Evolutionary conservation across 1,139 yeast genomes (phyloP), one percentile per base, ranked within the genome.

Genomic region (Sugiyamaella pinicola): DNA sequence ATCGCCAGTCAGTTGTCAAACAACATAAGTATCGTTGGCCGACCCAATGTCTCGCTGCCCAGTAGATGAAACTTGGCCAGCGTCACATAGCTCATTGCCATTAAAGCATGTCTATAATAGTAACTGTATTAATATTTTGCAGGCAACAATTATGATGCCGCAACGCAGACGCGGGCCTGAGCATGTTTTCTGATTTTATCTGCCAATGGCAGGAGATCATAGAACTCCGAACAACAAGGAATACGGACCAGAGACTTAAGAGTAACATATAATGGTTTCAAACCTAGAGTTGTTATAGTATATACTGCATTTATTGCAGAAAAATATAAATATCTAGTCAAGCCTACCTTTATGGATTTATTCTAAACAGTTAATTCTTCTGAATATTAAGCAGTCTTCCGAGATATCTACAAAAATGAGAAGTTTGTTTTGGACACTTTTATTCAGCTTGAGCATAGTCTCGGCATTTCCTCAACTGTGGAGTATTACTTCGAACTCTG

Each of bases 381-480:
- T 26, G 31, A 26, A 26, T 26, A 26, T 26, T 26, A 26, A 31
- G 13, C 35, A 3, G 17, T 31, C 35, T 15, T 17, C 12, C 13
- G 10, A 8, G 9, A 38, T 12, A 17, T 19, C 22, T 28, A 8
- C 33, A 5, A 40, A 15, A 19, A 42, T 42, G 46, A 42, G 26
- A 29, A 31, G 37, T 13, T 19, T 29, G 18, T 19, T 31, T 42
- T 42, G 46, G 46, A 31, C 26, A 18, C 37, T 42, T n/a, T 29
- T 42, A 18, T 29, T 42, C 46, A 42, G 46, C 37, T 6, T 42
- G 7, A 17, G 37, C 28, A 1, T 42, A 18, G 37, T 19, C 9
- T 17, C 33, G 18, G 46, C 28, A 9, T 19, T 42, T 42, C 37
- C 39, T 17, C 39, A 35, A 17, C 22, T 35, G 8, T 15, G 37